Conservation (phyloP, 192 early-diverging fungal species). For the Mortierella antarctica region DNA sequence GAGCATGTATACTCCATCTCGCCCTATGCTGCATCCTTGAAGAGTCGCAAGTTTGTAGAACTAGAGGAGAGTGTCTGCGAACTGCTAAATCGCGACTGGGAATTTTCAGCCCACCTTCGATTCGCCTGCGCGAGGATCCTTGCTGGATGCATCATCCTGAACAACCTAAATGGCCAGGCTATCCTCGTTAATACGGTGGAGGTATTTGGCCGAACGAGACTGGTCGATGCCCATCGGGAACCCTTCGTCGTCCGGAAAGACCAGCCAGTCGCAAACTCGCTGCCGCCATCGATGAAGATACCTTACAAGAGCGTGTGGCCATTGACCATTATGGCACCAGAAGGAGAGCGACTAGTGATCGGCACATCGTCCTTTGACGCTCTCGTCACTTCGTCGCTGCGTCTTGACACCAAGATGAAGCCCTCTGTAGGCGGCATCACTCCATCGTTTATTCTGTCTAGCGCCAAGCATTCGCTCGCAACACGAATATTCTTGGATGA, state of each 20-base stretch:
- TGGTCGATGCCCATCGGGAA: slow-evolving; percentile 16
- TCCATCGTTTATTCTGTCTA: slow-evolving; percentile 24
- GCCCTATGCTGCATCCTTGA: slow-evolving; percentile 1
- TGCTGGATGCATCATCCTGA: slow-evolving; percentile 26
- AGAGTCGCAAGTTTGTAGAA: slow-evolving; percentile 6
- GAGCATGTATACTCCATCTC: slow-evolving; percentile 16
- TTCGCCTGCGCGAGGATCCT: slow-evolving; percentile 27
- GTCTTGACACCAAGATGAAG: slow-evolving; percentile 27
- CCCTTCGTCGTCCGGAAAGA: slow-evolving; percentile 12
- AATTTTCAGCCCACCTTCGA: slow-evolving; percentile 18
- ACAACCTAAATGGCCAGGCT: slow-evolving; percentile 17
- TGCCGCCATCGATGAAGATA: slow-evolving; percentile 23
- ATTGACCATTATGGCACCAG: slow-evolving; percentile 5
- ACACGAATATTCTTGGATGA: slow-evolving; percentile 30
- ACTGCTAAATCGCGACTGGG: slow-evolving; percentile 46
- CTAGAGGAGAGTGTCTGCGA: slow-evolving; percentile 13
- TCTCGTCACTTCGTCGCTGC: slow-evolving; percentile 30
- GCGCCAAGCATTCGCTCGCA: slow-evolving; percentile 17
- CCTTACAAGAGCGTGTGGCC: slow-evolving; percentile 23
- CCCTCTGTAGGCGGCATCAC: slow-evolving; percentile 14
- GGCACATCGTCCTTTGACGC: slow-evolving; percentile 18
- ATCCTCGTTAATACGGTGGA: slow-evolving; percentile 26
- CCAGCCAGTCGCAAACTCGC: slow-evolving; percentile 16
- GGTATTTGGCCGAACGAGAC: slow-evolving; percentile 16
- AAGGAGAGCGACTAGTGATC: slow-evolving; percentile 23